phyloP scores from a whole-genome alignment of 2,329 filamentous ascomycete species.

The Myriangium duriaei region DNA sequence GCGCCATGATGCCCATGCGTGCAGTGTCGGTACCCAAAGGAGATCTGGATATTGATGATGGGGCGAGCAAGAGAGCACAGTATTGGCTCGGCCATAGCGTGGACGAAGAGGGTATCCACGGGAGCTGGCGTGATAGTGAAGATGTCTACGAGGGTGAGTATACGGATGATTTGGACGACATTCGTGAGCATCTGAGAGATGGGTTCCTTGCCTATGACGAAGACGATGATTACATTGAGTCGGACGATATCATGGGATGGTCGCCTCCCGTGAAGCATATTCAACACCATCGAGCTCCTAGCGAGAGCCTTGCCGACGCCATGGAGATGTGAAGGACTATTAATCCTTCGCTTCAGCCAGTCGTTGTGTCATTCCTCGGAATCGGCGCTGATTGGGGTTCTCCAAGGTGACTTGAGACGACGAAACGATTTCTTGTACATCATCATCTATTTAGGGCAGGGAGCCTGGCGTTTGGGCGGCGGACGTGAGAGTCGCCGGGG shows the following conservation, averaged over 20 bases:
- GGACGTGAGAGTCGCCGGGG: too few species aligned
- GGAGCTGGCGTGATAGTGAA: slow-evolving; percentile 19
- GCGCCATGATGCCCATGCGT: slow-evolving; percentile 25
- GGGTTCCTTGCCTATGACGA: slow-evolving; percentile 17
- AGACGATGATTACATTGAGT: slow-evolving; percentile 15
- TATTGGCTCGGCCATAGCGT: slow-evolving; percentile 69
- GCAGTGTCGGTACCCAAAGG: slow-evolving; percentile 33
- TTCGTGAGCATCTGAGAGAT: slow-evolving; percentile 22
- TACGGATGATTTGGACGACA: slow-evolving; percentile 23
- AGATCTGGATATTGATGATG: slow-evolving; percentile 31
- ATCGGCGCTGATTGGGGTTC: too few species aligned
- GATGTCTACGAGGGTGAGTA: slow-evolving; percentile 23
- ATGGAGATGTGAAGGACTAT: slow-evolving; percentile 13
- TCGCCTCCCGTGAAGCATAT: slow-evolving; percentile 7
- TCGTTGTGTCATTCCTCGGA: too few species aligned
- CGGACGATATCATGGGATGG: slow-evolving; percentile 14
- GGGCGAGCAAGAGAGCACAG: slow-evolving; percentile 65
- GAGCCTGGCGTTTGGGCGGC: not conserved
- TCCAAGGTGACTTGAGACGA: too few species aligned
- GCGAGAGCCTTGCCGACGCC: slow-evolving; percentile 13
- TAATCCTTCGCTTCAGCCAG: too few species aligned
- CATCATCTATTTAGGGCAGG: not conserved
- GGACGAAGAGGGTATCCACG: slow-evolving; percentile 11
- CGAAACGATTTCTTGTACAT: not conserved
- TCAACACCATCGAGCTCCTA: slow-evolving; percentile 10